These are phyloP conservation scores for Cryomyces minteri DNA, from an alignment of 495 filamentous ascomycete genomes.

Conservation along the genomic window DNA sequence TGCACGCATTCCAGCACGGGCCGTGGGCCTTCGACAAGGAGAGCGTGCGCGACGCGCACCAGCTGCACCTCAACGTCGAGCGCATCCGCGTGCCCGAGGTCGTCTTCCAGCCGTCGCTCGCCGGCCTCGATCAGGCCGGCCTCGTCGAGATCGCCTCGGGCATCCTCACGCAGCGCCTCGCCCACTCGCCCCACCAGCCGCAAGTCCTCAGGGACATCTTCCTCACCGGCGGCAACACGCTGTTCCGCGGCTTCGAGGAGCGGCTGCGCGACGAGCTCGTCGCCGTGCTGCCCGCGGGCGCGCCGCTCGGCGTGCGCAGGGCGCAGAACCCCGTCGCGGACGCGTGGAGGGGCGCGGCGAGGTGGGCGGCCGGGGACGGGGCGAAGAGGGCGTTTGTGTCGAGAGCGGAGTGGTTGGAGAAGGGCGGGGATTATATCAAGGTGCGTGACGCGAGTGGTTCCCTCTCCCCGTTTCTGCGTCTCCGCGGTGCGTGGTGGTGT, in stretches of 20 bases:
- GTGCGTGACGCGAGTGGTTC: slow-evolving; percentile 3
- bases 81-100: slow-evolving; percentile 92
- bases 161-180: slow-evolving; percentile 64
- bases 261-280: slow-evolving; percentile 53
- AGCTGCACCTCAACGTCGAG: slow-evolving; percentile 91
- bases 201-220: slow-evolving; percentile 72
- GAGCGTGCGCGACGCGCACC: slow-evolving; percentile 62
- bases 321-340: slow-evolving; percentile 63
- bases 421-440: slow-evolving; percentile 21
- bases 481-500: no score
- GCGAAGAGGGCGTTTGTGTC: slow-evolving; percentile 12
- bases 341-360: slow-evolving; percentile 82
- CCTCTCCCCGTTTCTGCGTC: no score
- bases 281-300: slow-evolving; percentile 51
- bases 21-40: slow-evolving; percentile 71
- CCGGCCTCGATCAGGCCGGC: slow-evolving; percentile 87
- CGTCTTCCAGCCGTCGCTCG: slow-evolving; percentile 87
- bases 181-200: slow-evolving; percentile 33
- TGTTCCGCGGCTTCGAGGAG: slow-evolving; percentile 77
- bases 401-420: slow-evolving; percentile 19
- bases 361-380: slow-evolving; percentile 37
- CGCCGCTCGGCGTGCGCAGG: slow-evolving; percentile 41
- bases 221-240: slow-evolving; percentile 79
- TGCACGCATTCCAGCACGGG: slow-evolving; percentile 79
- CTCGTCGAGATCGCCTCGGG: slow-evolving; percentile 76